Base-by-base conservation (phyloP, 768 basidiomycete species). In the Ramaria rubella region DNA sequence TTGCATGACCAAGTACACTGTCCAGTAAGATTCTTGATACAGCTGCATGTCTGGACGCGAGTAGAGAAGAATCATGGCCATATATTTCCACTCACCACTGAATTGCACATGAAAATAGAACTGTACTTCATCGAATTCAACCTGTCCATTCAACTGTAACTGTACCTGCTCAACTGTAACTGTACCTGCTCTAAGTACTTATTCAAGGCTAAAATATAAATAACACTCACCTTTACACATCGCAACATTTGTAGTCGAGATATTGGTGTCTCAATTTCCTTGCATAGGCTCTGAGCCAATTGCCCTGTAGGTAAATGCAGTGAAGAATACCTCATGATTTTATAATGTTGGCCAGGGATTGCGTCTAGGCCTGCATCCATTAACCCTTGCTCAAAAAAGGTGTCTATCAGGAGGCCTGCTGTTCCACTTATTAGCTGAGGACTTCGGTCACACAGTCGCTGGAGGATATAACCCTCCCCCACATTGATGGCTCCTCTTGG, bases 221-320 rank as follows among this genome's bases (percentile, higher is more conserved):
- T 7, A n/a, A 17, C 9, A 45, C 8, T 9, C 19, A 45, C 43
- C 23, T 45, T 45, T 7, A 45, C 43, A 45, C 43, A 45, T 9
- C 19, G 9, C 43, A 24, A 8, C 8, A 7, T 7, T 24, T 45
- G 7, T 21, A 8, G 19, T 7, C 19, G 23, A 19, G 19, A n/a
- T n/a, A n/a, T n/a, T n/a, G n/a, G n/a, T 23, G 36, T 53, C 29
- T 38, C 14, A 9, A 17, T 12, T 34, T 53, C 52, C 23, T 53
- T 53, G 33, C 52, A 53, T 11, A 21, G n/a, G 19, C 14, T 17
- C 21, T 36, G 52, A 9, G 40, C 52, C 17, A 42, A 23, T 29
- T 53, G 52, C 4, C 52, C 52, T 23, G 26, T 53, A 23, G 52
- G 52, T 8, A 53, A 23, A 24, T 42, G 38, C 4, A 53, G 34